These are phyloP conservation scores for Kentomonas sorsogonicus DNA, from an alignment of 208 protist genomes.

Conservation along the genomic window DNA sequence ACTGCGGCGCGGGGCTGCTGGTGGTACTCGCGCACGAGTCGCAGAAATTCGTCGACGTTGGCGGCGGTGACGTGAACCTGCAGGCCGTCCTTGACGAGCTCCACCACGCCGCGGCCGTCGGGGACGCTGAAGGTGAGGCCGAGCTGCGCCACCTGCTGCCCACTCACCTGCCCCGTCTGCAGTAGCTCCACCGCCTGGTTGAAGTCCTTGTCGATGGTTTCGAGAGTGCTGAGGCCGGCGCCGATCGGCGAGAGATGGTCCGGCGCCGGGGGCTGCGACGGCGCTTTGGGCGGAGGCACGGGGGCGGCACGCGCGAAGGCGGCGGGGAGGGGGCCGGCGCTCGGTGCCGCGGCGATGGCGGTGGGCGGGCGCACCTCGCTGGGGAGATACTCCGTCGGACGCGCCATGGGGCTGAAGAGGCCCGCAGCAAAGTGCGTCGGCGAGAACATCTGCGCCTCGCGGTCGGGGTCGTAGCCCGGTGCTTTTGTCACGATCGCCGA, in stretches of 20 bases:
- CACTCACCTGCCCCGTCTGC: conserved; percentile 25
- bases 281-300: neutral
- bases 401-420: conserved; percentile 48
- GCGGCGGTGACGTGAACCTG: conserved; percentile 58
- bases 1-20: conserved; percentile 19
- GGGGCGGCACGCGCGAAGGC: too few relatives aligned
- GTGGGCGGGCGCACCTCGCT: conserved; percentile 24
- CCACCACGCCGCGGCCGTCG: conserved; percentile 48
- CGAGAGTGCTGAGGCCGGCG: conserved; percentile 13
- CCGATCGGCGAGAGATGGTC: neutral
- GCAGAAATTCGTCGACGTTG: conserved; percentile 65
- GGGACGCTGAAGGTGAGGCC: conserved; percentile 71
- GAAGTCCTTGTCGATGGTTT: conserved; percentile 31
- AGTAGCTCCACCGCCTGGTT: conserved; percentile 38
- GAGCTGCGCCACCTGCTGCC: conserved; percentile 36
- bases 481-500: conserved; percentile 18
- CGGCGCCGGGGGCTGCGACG: neutral
- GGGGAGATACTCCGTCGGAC: conserved; percentile 17
- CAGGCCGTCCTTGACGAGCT: conserved; percentile 66
- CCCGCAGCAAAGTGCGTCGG: conserved; percentile 35
- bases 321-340: conserved; percentile 4
- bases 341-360: conserved; percentile 10
- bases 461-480: conserved; percentile 32
- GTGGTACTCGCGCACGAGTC: too few relatives aligned
- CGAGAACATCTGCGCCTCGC: conserved; percentile 40